Conservation (phyloP, 305 asterid species). For the Fraxinus baroniana region DNA sequence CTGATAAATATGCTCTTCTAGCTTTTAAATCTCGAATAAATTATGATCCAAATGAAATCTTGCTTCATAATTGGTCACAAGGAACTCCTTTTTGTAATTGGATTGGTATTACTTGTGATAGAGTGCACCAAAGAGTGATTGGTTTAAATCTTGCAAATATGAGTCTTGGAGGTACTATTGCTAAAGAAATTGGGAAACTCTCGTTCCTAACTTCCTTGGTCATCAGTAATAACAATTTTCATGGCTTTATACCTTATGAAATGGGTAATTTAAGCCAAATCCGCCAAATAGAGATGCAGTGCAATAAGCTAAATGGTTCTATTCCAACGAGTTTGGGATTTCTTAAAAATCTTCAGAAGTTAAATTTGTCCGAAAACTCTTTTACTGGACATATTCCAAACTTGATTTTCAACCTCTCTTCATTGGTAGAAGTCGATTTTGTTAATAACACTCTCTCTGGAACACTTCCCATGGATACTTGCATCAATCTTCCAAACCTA, state of each 20-base stretch:
- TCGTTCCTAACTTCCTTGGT: constrained; percentile 2
- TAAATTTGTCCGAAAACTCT: not conserved
- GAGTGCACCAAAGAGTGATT: not conserved
- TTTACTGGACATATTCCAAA: constrained; percentile 8
- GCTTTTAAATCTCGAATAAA: constrained; percentile 17
- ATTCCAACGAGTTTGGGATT: not conserved
- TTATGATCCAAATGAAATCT: not conserved
- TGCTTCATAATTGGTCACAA: constrained; percentile 28
- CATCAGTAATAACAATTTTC: constrained; percentile 21
- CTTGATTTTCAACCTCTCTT: not conserved
- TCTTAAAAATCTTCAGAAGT: not conserved
- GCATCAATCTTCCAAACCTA: not conserved
- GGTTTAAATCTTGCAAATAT: constrained; percentile 11
- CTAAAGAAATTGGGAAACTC: constrained; percentile 17
- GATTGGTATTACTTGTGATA: constrained; percentile 21
- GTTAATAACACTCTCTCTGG: not conserved
- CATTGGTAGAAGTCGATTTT: not conserved
- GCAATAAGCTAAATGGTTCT: constrained; percentile 16
- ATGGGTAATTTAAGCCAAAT: constrained; percentile 25
- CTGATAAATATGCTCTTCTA: constrained; percentile 26
- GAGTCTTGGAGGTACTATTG: constrained; percentile 16
- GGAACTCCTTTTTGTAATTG: constrained; percentile 20
- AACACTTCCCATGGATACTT: not conserved
- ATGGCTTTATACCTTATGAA: constrained; percentile 1
- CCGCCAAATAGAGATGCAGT: not conserved